Percentiles rank a stretch among this genome's conserved stretches.
phyloP scores from a whole-genome alignment of 768 basidiomycete genomes.

The Tulasnella sp. region DNA sequence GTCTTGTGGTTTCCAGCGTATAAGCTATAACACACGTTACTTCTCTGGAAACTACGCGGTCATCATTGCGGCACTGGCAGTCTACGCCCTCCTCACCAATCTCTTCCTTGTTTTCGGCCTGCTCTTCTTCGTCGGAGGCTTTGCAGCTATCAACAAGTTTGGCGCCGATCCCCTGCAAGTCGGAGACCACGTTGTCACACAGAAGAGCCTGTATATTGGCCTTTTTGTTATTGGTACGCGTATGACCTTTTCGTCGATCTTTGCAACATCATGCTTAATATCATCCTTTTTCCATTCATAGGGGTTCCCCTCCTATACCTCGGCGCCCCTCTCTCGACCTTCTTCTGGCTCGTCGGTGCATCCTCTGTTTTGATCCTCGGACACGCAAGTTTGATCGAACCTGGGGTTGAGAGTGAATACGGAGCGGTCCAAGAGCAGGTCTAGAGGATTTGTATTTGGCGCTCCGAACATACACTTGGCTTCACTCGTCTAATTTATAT shows the following conservation, averaged over 20 bases:
- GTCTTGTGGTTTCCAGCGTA: conserved; percentile 43
- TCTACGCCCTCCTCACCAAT: conserved; percentile 79
- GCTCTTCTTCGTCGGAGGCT: conserved; percentile 83
- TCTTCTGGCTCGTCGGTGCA: conserved; percentile 93
- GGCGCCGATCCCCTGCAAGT: conserved; percentile 84
- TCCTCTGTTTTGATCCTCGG: conserved; percentile 72
- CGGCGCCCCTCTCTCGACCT: conserved; percentile 37
- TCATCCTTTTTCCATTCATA: neutral
- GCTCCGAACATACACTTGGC: neutral
- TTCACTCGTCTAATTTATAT: neutral
- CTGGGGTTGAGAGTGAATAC: conserved; percentile 92
- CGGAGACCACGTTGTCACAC: conserved; percentile 71
- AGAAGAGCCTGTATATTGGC: conserved; percentile 75
- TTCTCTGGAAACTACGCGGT: conserved; percentile 74
- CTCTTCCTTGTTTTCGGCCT: conserved; percentile 72
- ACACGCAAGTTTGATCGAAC: conserved; percentile 84
- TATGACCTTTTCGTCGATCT: neutral
- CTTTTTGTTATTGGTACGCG: conserved; percentile 91
- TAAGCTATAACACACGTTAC: conserved; percentile 25
- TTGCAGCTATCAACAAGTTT: conserved; percentile 77
- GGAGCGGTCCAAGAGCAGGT: conserved; percentile 61
- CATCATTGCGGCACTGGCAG: conserved; percentile 62
- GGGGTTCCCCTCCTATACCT: neutral
- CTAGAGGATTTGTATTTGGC: conserved; percentile 22
- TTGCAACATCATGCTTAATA: neutral